Evolutionary conservation across 768 basidiomycete genomes (phyloP).

Genomic region (Serendipita sp.): DNA sequence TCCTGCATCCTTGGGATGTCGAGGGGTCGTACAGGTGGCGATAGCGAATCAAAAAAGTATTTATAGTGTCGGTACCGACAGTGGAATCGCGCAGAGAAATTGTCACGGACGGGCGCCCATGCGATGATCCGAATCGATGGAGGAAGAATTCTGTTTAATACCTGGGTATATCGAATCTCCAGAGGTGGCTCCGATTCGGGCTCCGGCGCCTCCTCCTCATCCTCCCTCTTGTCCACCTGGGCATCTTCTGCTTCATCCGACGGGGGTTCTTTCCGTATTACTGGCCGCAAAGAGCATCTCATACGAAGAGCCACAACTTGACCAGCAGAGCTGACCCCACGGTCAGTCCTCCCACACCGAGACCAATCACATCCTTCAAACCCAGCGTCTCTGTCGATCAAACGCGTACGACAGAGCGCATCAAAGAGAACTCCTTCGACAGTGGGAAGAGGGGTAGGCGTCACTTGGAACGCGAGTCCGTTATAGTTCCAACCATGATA

Average conservation of each 20-base stretch:
- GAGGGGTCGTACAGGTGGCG: conserved; percentile 31
- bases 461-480: conserved; percentile 71
- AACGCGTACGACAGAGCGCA: conserved; percentile 57
- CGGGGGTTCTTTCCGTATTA: not conserved
- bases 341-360: conserved; percentile 85
- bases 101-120: conserved; percentile 73
- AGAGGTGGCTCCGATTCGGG: conserved; percentile 1
- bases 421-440: conserved; percentile 79
- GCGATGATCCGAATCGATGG: conserved; percentile 79
- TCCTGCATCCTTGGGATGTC: conserved; percentile 61
- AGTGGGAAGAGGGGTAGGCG: conserved; percentile 61
- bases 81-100: conserved; percentile 79
- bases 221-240: not conserved
- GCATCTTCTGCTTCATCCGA: conserved; percentile 11
- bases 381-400: conserved; percentile 61
- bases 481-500: conserved; percentile 89
- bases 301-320: conserved; percentile 91
- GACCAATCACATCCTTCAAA: conserved; percentile 83
- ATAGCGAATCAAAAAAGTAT: conserved; percentile 68
- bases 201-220: not conserved
- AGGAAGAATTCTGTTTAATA: conserved; percentile 80
- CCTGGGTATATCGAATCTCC: conserved; percentile 43
- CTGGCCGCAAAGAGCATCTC: conserved; percentile 40
- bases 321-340: conserved; percentile 85
- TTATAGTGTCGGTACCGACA: conserved; percentile 89